phyloP scores from a whole-genome alignment of 2,329 filamentous ascomycete genomes.

The Leptographium lundbergii region DNA sequence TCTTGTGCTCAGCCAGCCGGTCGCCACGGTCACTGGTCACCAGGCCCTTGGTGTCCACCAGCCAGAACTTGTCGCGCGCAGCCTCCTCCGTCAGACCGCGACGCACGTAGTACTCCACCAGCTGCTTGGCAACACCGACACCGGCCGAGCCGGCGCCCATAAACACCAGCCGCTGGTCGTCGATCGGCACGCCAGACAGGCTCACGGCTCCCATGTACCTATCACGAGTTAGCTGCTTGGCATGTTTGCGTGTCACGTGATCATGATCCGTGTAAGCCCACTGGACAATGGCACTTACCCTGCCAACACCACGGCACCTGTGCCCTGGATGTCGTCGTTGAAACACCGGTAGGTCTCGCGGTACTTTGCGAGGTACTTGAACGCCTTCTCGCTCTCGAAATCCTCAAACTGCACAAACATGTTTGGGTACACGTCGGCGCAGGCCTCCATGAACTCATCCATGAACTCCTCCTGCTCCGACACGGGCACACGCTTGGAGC shows the following conservation, averaged over 20 bases:
- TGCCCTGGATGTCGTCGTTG: slow-evolving; percentile 98
- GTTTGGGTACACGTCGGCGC: slow-evolving; percentile 56
- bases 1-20: slow-evolving; percentile 81
- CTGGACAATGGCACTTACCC: slow-evolving; percentile 38
- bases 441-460: slow-evolving; percentile 92
- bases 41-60: slow-evolving; percentile 92
- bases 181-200: slow-evolving; percentile 69
- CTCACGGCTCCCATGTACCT: slow-evolving; percentile 62
- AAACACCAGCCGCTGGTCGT: slow-evolving; percentile 91
- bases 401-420: slow-evolving; percentile 90
- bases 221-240: slow-evolving; percentile 20
- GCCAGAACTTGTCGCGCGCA: slow-evolving; percentile 86
- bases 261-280: slow-evolving; percentile 13
- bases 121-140: slow-evolving; percentile 94
- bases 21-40: slow-evolving; percentile 90
- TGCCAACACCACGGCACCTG: slow-evolving; percentile 84
- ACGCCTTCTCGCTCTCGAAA: slow-evolving; percentile 86
- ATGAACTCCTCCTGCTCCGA: slow-evolving; percentile 81
- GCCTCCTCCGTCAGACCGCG: slow-evolving; percentile 80
- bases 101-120: slow-evolving; percentile 92
- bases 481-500: slow-evolving; percentile 65
- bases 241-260: neutral
- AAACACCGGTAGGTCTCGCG: slow-evolving; percentile 85
- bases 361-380: slow-evolving; percentile 85
- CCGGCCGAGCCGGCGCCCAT: slow-evolving; percentile 91